Evolutionary conservation across 192 early-diverging fungal genomes (phyloP), one percentile per base, ranked within the genome.

Genomic region (Lunasporangiospora selenospora): DNA sequence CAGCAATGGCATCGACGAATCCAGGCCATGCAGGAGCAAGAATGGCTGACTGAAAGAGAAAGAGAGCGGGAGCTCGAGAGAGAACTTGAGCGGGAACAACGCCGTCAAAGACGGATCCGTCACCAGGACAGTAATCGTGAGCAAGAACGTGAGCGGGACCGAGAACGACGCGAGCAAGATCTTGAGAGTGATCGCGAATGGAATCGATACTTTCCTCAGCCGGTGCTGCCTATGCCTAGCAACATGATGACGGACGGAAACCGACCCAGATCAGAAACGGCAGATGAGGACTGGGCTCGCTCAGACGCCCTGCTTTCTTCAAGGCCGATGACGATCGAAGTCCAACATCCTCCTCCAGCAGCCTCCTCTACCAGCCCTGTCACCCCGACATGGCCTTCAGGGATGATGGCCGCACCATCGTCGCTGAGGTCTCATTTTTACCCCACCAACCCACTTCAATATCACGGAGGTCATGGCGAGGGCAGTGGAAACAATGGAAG

Each of bases 1-100:
- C 21, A 13, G 69, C 0, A 61, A 63, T 11, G 63, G 40, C 69
- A 73, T 73, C n/a, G 69, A 63, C 6, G 69, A n/a, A n/a, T n/a
- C n/a, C n/a, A n/a, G n/a, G n/a, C n/a, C n/a, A n/a, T n/a, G n/a
- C n/a, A n/a, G n/a, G n/a, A n/a, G n/a, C n/a, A n/a, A n/a, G n/a
- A n/a, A n/a, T n/a, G n/a, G n/a, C n/a, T n/a, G n/a, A n/a, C 53
- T 13, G 60, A 63, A 40, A 73, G 58, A n/a, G 59, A 29, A 23
- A 7, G 50, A 0, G 59, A 27, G 24, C 63, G 60, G 10, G 45
- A 47, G 11, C 60, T 63, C 2, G 69, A 41, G 19, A 62, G 44
- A 10, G 69, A 63, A 34, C 69, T 61, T n/a, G 69, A 61, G 2
- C 60, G 58, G 3, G 59, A 57, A 61, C 18, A 61, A 73, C n/a